Conservation (phyloP, 2,329 filamentous ascomycete species). For the Myrmaecium sp. region DNA sequence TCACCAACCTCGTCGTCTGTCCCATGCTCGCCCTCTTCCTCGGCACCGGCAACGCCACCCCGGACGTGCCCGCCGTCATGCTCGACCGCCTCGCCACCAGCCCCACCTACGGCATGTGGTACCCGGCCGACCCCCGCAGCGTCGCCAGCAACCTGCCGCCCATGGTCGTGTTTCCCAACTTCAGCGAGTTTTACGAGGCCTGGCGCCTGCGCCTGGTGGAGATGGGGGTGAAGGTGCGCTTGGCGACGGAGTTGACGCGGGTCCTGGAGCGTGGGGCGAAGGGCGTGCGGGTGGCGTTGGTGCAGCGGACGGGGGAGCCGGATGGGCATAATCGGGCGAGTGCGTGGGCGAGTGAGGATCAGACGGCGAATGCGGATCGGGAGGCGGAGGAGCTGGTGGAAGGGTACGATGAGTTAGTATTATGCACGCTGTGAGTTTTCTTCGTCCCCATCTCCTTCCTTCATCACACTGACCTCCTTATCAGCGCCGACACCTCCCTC, state of each 20-base stretch:
- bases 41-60: conserved; percentile 58
- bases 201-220: conserved; percentile 39
- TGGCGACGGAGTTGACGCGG: conserved; percentile 37
- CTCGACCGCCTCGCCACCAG: conserved; percentile 35
- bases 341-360: conserved; percentile 22
- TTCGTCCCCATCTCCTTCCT: not conserved
- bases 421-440: conserved; percentile 36
- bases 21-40: conserved; percentile 59
- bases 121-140: conserved; percentile 30
- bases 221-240: conserved; percentile 39
- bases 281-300: conserved; percentile 33
- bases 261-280: conserved; percentile 34
- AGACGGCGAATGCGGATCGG: conserved; percentile 21
- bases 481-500: conserved; percentile 36
- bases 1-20: conserved; percentile 52
- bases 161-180: conserved; percentile 46
- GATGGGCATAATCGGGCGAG: conserved; percentile 30
- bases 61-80: conserved; percentile 52
- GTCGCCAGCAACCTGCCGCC: conserved; percentile 34
- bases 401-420: conserved; percentile 47
- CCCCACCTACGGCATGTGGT: conserved; percentile 44
- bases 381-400: conserved; percentile 27
- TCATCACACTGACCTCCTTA: not conserved
- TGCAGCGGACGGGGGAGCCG: conserved; percentile 24
- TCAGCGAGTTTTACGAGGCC: conserved; percentile 42